Conservation (phyloP, 164 flowering plant genomes). For the Pachysandra terminalis region DNA sequence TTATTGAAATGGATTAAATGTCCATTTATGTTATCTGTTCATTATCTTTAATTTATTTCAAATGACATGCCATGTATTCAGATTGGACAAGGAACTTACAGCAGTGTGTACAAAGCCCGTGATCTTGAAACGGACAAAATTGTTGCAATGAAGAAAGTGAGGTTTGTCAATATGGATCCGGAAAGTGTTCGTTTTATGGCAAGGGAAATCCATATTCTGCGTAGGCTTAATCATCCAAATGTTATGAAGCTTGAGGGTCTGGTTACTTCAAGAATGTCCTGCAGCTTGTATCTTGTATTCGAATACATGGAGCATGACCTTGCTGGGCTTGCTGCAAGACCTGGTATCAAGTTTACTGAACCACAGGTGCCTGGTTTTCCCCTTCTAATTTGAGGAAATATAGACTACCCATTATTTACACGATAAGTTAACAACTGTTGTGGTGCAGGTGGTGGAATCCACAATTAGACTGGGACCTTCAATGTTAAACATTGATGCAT, state of each 20-base stretch:
- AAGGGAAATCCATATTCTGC: slow-evolving; percentile 72
- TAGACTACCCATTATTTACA: background rate
- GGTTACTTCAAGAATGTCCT: slow-evolving; percentile 65
- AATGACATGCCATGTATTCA: slow-evolving; percentile 22
- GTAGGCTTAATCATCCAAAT: slow-evolving; percentile 86
- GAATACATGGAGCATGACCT: slow-evolving; percentile 96
- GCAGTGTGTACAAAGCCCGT: slow-evolving; percentile 82
- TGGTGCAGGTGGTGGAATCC: too few species aligned
- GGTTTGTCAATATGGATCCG: slow-evolving; percentile 88
- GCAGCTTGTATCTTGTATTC: slow-evolving; percentile 75
- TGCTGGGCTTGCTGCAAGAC: slow-evolving; percentile 69
- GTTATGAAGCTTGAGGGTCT: slow-evolving; percentile 82
- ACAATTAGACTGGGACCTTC: too few species aligned
- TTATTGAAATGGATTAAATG: background rate
- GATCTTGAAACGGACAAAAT: slow-evolving; percentile 77
- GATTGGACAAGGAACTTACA: slow-evolving; percentile 97
- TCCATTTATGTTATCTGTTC: background rate
- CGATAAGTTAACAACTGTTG: background rate
- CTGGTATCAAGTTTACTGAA: slow-evolving; percentile 65
- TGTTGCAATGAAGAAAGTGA: slow-evolving; percentile 85
- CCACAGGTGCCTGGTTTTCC: slow-evolving; percentile 48
- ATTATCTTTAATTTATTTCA: background rate
- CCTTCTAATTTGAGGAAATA: background rate
- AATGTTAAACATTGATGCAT: too few species aligned
- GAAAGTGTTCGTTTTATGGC: slow-evolving; percentile 96